Percentiles rank a stretch among this genome's conserved stretches.
phyloP scores from a whole-genome alignment of 345 rosid species.

The Aurinia saxatilis region DNA sequence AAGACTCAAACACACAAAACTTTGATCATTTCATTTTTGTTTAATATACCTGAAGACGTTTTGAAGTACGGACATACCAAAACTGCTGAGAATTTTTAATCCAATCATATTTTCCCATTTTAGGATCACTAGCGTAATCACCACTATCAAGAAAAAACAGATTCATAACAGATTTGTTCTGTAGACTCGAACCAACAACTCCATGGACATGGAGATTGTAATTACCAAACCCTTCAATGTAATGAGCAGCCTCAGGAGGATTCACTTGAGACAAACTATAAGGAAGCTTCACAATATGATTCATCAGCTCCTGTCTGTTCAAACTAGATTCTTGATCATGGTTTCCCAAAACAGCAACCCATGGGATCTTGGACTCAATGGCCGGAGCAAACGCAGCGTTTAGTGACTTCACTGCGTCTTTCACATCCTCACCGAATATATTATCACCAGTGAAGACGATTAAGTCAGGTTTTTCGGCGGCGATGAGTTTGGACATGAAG shows the following conservation, averaged over 20 bases:
- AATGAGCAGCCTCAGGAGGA: constrained; percentile 42
- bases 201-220: constrained; percentile 83
- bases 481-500: constrained; percentile 62
- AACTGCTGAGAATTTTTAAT: constrained; percentile 81
- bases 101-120: constrained; percentile 65
- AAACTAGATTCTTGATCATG: constrained; percentile 84
- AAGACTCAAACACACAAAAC: background rate
- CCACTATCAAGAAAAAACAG: constrained; percentile 92
- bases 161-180: constrained; percentile 79
- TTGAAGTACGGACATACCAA: constrained; percentile 76
- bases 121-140: constrained; percentile 68
- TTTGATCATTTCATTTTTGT: background rate
- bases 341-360: constrained; percentile 91
- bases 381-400: constrained; percentile 81
- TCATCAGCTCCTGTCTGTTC: constrained; percentile 75
- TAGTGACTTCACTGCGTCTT: constrained; percentile 63
- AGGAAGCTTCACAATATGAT: constrained; percentile 56
- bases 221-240: constrained; percentile 93
- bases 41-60: constrained; percentile 66
- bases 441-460: constrained; percentile 89
- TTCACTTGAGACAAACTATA: constrained; percentile 65
- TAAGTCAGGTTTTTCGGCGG: constrained; percentile 80
- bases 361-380: constrained; percentile 62
- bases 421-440: constrained; percentile 55
- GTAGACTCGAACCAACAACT: constrained; percentile 52